A percentile compares a stretch with the other conserved stretches of the same genome.
Conservation (phyloP, 495 filamentous ascomycete genomes). For the Penicillium pancosmium region DNA sequence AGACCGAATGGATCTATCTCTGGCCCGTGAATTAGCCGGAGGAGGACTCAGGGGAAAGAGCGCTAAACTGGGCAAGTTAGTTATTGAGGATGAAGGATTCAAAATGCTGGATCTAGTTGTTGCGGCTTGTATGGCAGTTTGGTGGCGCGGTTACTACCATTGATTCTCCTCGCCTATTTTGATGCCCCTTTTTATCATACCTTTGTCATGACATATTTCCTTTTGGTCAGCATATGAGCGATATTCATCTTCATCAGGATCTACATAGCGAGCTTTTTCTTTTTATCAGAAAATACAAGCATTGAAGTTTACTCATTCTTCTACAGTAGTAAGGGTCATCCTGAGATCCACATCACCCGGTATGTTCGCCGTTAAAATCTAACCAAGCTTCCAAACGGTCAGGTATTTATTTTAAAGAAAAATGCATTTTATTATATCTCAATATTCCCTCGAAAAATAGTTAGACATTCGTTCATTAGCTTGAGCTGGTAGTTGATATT, state of each 20-base stretch:
- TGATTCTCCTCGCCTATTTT: constrained; percentile 18
- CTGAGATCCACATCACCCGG: too few species aligned
- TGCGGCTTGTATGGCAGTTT: constrained; percentile 86
- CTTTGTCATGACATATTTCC: neutral
- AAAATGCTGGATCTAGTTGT: constrained; percentile 96
- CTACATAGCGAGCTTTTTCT: constrained; percentile 6
- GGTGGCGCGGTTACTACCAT: constrained; percentile 87
- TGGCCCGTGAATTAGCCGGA: constrained; percentile 77
- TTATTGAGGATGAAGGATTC: constrained; percentile 86
- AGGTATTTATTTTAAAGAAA: too few species aligned
- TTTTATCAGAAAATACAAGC: neutral
- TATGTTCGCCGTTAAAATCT: too few species aligned
- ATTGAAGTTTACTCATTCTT: neutral
- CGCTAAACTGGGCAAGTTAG: constrained; percentile 90
- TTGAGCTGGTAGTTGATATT: too few species aligned
- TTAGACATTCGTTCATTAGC: too few species aligned
- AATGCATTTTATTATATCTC: too few species aligned
- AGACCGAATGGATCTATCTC: constrained; percentile 65
- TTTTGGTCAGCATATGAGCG: constrained; percentile 4
- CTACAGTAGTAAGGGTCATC: too few species aligned
- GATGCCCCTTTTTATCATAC: neutral
- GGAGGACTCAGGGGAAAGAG: constrained; percentile 82
- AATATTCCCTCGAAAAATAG: too few species aligned
- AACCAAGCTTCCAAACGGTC: too few species aligned
- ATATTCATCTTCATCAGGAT: constrained; percentile 1